These are phyloP conservation scores for Pneumocystis canis DNA, from an alignment of 1,139 yeast species.

Conservation along the genomic window DNA sequence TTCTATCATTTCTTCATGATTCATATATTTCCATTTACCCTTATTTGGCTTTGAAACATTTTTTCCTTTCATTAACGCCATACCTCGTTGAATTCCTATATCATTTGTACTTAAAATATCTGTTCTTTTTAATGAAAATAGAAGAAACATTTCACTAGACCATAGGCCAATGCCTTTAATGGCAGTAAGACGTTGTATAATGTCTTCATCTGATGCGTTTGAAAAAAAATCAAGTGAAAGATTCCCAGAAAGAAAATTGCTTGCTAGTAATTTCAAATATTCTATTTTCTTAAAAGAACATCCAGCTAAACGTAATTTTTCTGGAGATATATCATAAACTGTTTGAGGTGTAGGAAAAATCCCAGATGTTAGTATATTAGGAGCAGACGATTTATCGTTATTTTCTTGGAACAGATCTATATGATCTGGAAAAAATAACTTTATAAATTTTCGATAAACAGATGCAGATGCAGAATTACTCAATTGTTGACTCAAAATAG, in stretches of 20 bases:
- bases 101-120: slow-evolving; percentile 70
- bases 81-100: slow-evolving; percentile 73
- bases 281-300: slow-evolving; percentile 54
- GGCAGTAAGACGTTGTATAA: slow-evolving; percentile 40
- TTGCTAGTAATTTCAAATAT: slow-evolving; percentile 30
- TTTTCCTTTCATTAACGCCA: slow-evolving; percentile 34
- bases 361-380: slow-evolving; percentile 3
- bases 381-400: not conserved
- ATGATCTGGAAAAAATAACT: slow-evolving; percentile 21
- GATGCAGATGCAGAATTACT: slow-evolving; percentile 71
- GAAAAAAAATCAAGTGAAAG: slow-evolving; percentile 20
- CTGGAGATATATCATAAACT: slow-evolving; percentile 23
- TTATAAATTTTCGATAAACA: slow-evolving; percentile 39
- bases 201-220: slow-evolving; percentile 30
- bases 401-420: slow-evolving; percentile 3
- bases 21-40: slow-evolving; percentile 23
- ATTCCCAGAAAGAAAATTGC: slow-evolving; percentile 25
- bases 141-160: slow-evolving; percentile 79
- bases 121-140: slow-evolving; percentile 50
- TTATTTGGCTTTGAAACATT: slow-evolving; percentile 22
- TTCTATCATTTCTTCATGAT: slow-evolving; percentile 27
- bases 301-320: slow-evolving; percentile 45
- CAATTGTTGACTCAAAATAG: slow-evolving; percentile 44
- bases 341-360: slow-evolving; percentile 40
- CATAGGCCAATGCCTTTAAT: slow-evolving; percentile 79